Conservation (phyloP, 2,329 filamentous ascomycete species). For the Penicillium brevicompactum region DNA sequence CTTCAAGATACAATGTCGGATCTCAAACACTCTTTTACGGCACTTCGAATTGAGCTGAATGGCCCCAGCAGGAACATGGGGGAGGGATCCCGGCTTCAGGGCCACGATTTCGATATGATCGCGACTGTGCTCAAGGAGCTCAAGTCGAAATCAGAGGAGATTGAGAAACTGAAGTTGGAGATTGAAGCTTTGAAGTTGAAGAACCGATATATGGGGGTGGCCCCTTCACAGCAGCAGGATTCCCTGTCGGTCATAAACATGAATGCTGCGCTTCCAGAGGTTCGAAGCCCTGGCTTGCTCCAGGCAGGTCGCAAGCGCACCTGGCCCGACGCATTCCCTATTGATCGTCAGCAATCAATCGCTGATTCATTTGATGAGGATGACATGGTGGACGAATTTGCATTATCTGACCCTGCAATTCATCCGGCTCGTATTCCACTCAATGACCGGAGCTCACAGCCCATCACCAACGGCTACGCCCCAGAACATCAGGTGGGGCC, state of each 20-base stretch:
- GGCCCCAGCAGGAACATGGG: slow-evolving; percentile 25
- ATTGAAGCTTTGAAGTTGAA: slow-evolving; percentile 41
- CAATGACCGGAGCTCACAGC: slow-evolving; percentile 12
- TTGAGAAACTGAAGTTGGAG: slow-evolving; percentile 41
- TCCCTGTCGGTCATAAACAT: slow-evolving; percentile 4
- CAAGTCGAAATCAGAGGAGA: slow-evolving; percentile 42
- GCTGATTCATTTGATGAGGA: slow-evolving; percentile 38
- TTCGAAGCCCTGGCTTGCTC: slow-evolving; percentile 38
- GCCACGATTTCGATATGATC: slow-evolving; percentile 39
- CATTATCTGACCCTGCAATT: slow-evolving; percentile 22
- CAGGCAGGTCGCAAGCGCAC: slow-evolving; percentile 36
- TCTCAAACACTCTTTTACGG: slow-evolving; percentile 41
- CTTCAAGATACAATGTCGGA: slow-evolving; percentile 44
- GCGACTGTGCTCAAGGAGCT: slow-evolving; percentile 41
- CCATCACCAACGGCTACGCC: not conserved
- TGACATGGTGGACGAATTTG: slow-evolving; percentile 32
- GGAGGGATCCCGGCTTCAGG: slow-evolving; percentile 22
- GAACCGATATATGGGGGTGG: slow-evolving; percentile 37
- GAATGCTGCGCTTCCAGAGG: slow-evolving; percentile 27
- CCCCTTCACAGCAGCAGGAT: slow-evolving; percentile 17
- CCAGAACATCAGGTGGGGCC: not conserved
- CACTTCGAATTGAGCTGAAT: slow-evolving; percentile 41
- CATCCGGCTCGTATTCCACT: slow-evolving; percentile 29
- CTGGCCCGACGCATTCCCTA: slow-evolving; percentile 32
- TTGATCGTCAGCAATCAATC: slow-evolving; percentile 27